Evolutionary conservation across 2,329 filamentous ascomycete species (phyloP).

Genomic region (Torrubiellomyces zombiae): DNA sequence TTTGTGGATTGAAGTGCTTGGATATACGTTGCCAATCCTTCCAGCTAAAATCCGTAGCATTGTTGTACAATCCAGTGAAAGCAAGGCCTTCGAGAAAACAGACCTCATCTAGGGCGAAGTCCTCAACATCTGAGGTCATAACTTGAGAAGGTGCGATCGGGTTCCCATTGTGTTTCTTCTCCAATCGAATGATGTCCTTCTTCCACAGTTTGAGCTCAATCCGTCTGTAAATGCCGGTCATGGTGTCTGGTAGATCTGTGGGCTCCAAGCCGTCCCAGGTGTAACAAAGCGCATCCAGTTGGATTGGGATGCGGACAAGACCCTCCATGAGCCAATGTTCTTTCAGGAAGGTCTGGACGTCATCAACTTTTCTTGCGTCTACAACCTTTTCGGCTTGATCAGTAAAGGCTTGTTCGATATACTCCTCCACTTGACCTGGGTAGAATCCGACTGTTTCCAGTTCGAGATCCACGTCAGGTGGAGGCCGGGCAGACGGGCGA

Average conservation of each 20-base stretch:
- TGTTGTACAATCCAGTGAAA: slow-evolving; percentile 17
- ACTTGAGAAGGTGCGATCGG: slow-evolving; percentile 1
- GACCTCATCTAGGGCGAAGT: slow-evolving; percentile 7
- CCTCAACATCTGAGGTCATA: slow-evolving; percentile 5
- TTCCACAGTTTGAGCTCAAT: slow-evolving; percentile 20
- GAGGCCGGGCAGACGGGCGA: slow-evolving; percentile 12
- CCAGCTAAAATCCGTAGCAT: slow-evolving; percentile 15
- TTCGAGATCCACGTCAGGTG: slow-evolving; percentile 14
- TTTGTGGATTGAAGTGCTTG: slow-evolving; percentile 4
- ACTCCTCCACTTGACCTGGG: slow-evolving; percentile 16
- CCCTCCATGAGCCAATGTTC: slow-evolving; percentile 14
- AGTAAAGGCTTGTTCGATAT: slow-evolving; percentile 8
- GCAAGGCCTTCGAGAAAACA: slow-evolving; percentile 15
- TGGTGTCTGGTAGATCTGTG: slow-evolving; percentile 12
- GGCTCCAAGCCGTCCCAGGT: slow-evolving; percentile 13
- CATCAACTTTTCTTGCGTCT: slow-evolving; percentile 3
- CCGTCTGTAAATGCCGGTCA: slow-evolving; percentile 17
- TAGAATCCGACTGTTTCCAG: slow-evolving; percentile 23
- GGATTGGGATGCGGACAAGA: slow-evolving; percentile 25
- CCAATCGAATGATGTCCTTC: slow-evolving; percentile 18
- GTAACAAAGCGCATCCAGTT: slow-evolving; percentile 25
- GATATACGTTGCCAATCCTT: slow-evolving; percentile 8
- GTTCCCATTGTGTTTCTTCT: slow-evolving; percentile 7
- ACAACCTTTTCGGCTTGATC: too few relatives aligned
- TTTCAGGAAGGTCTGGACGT: slow-evolving; percentile 17